These are phyloP conservation scores for Limnanthes douglasii DNA, from an alignment of 345 rosid species.

Conservation along the genomic window DNA sequence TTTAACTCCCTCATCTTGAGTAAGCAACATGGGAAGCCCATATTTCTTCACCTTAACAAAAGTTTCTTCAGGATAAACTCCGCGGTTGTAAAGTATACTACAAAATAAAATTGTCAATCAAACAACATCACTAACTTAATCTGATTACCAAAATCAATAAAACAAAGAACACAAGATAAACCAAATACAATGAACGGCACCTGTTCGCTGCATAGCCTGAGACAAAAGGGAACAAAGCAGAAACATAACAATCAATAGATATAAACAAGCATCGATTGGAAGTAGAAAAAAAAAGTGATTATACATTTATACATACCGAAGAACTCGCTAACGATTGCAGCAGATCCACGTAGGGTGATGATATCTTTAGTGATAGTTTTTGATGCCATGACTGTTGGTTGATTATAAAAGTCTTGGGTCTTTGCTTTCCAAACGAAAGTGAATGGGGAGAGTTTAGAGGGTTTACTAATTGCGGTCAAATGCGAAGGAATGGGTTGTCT, in stretches of 20 bases:
- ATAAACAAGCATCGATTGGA: too few relatives aligned
- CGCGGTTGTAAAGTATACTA: conserved; percentile 91
- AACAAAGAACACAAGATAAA: neutral
- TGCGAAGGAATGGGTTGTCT: too few relatives aligned
- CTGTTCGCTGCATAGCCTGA: conserved; percentile 99
- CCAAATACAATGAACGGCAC: conserved; percentile 18
- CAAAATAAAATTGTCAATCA: conserved; percentile 7
- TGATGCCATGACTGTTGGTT: too few relatives aligned
- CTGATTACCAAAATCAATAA: neutral
- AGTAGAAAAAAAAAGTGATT: too few relatives aligned
- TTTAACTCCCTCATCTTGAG: conserved; percentile 81
- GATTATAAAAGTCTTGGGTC: too few relatives aligned
- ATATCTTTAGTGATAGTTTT: conserved; percentile 50
- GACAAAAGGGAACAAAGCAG: conserved; percentile 1
- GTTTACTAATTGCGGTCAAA: too few relatives aligned
- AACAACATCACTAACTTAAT: conserved; percentile 8
- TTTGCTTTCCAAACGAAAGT: too few relatives aligned
- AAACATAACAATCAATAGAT: too few relatives aligned
- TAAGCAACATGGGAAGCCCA: conserved; percentile 87
- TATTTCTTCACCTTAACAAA: conserved; percentile 90
- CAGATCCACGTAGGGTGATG: conserved; percentile 72
- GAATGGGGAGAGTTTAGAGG: too few relatives aligned
- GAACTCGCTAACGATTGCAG: conserved; percentile 71
- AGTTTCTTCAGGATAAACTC: conserved; percentile 90
- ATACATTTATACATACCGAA: conserved; percentile 61